Evolutionary conservation across 176 grass and related monocot species (phyloP), one percentile per base, ranked within the genome.

Genomic region (Guadua angustifolia): DNA sequence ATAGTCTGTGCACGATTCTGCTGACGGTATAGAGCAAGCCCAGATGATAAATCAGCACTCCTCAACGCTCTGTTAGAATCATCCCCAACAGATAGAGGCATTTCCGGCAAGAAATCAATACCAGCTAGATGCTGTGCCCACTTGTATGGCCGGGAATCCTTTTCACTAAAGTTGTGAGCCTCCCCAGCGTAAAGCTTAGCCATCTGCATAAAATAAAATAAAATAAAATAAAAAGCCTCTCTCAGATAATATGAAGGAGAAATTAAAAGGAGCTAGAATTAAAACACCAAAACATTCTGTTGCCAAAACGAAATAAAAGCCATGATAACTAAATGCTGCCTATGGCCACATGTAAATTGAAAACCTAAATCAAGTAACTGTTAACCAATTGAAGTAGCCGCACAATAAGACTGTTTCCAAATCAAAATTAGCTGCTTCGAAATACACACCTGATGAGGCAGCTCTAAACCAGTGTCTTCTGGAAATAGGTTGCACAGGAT

Each of bases 121-220:
- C 96, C 96, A 92, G 89, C 85, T 61, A 99, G 74, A 95, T 99
- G 93, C 9, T 99, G 96, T 84, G 88, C 93, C 96, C 96, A 99
- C 39, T 99, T 99, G 88, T 95, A 99, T 75, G 96, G 96, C 24
- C 89, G 77, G 62, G 96, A 92, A 78, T 68, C 88, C 80, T 84
- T 99, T 66, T 95, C 91, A 67, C 49, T 90, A 85, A 99, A 93
- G 61, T 85, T 86, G 69, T 89, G 84, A 77, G 65, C 19, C 66
- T 99, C 88, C 21, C 93, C 91, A 61, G 87, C 91, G 24, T 82
- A 88, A 84, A 99, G 81, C 64, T 99, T 99, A 79, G 96, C 91
- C 77, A 91, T 92, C 96, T 99, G 83, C 75, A 90, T 59, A 80
- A 75, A 81, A 69, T 70, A n/a, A n/a, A n/a, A n/a, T 50, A 25